Base-by-base conservation (phyloP, 345 rosid genomes). In the Pistacia integerrima region DNA sequence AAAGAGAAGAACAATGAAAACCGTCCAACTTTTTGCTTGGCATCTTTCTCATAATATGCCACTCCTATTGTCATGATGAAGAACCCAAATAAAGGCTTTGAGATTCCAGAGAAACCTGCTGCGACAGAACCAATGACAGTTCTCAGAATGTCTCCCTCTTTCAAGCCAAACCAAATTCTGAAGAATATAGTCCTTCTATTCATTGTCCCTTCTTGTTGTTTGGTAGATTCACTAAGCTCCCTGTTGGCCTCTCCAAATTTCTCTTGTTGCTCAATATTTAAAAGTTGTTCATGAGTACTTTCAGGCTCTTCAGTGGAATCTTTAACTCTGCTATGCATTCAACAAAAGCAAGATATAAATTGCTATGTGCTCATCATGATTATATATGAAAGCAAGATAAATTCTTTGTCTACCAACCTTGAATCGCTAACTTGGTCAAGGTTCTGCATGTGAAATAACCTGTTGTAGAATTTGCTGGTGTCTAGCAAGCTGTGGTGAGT, bases 81-180 rank as follows among this genome's bases (percentile, higher is more conserved):
- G 85, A 20, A 90, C 48, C 92, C 94, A 4, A 90, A 90, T 66
- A 86, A 8, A 11, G 94, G 94, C 85, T 82, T 90, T 17, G 92
- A 86, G 79, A 90, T 85, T 57, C 94, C 94, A 52, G 92, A 88
- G 78, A 90, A 78, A 64, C 84, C 92, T 18, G 92, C 91, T 28
- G 92, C 92, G 11, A 85, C 12, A 35, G 90, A 85, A 30, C 94
- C 90, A 10, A 85, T 59, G 13, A 75, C 77, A 67, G 67, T 51
- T 72, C 79, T 85, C 25, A 81, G 55, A 64, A 90, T 75, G 44
- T 90, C 94, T 52, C 18, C 55, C 56, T 80, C 67, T 56, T 74
- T 72, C 75, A 87, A 63, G 25, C 87, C 90, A 64, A 79, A 88
- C 92, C 94, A 90, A 60, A 88, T 80, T 76, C 89, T 88, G 74